These are phyloP conservation scores for Tuber umbilicatum DNA, from an alignment of 495 filamentous ascomycete species.

Conservation along the genomic window DNA sequence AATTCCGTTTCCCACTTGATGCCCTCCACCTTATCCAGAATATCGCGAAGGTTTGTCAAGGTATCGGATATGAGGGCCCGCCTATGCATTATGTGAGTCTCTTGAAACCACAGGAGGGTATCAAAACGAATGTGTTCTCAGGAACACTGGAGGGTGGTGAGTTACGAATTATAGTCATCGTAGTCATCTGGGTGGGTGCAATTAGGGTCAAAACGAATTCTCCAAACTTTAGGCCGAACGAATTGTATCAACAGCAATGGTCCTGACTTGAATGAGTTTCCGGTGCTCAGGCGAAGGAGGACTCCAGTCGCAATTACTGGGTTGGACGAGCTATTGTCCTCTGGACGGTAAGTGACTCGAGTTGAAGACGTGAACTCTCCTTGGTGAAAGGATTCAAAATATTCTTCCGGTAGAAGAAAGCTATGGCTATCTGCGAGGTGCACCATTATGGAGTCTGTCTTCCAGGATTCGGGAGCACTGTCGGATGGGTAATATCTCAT, in stretches of 20 bases:
- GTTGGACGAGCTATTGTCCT: conserved; percentile 7
- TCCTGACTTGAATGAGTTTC: background rate
- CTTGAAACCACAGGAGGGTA: background rate
- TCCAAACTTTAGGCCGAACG: conserved; percentile 18
- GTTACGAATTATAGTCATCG: conserved; percentile 16
- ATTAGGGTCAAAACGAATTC: conserved; percentile 15
- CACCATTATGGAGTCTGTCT: background rate
- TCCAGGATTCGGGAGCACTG: background rate
- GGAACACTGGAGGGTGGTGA: background rate
- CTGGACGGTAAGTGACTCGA: background rate
- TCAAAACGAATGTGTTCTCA: background rate
- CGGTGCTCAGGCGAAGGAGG: conserved; percentile 3
- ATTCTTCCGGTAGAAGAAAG: conserved; percentile 10
- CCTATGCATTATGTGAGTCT: conserved; percentile 1
- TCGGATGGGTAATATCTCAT: background rate
- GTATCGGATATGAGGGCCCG: conserved; percentile 16
- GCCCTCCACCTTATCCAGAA: conserved; percentile 8
- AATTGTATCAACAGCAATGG: conserved; percentile 17
- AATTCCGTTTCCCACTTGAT: conserved; percentile 12
- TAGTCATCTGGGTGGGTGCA: background rate
- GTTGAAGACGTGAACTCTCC: background rate
- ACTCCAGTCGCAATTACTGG: conserved; percentile 13
- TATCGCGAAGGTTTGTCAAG: conserved; percentile 9
- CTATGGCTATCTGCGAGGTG: conserved; percentile 2
- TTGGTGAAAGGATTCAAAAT: conserved; percentile 5